Base-by-base conservation (phyloP, 2,329 filamentous ascomycete species). In the Herpotrichia juniperi region DNA sequence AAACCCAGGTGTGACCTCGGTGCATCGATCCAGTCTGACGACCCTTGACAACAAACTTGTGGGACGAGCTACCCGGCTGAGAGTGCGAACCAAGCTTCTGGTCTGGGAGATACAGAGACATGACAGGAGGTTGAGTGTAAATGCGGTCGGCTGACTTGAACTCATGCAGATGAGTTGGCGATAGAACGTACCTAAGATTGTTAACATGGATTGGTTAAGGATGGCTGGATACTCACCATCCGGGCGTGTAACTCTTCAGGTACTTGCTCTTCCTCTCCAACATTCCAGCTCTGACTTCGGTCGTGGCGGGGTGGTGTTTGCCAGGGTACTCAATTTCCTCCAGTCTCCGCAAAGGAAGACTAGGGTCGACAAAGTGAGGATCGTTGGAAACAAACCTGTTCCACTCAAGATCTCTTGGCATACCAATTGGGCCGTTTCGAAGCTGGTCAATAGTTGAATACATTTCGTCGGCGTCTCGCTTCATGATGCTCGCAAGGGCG, bases 241-340 rank as follows among this genome's bases (percentile, higher is more conserved):
- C 93, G 22, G 92, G 90, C 7, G 93, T 94, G 74, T 97, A 97
- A 73, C 93, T 97, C 80, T 97, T 97, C 56, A 99, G 79, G 68
- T 97, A 99, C 72, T 97, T 99, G 83, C 92, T 96, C 86, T 97
- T 97, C 61, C 94, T 88, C 79, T 99, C 94, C 30, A 99, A 80
- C 75, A 97, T 87, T 2, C 94, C 94, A 17, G 91, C 91, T 54
- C 93, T 84, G 47, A 99, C 90, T 74, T 97, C 93, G 55, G 90
- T 80, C 71, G 81, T 91, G 74, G 90, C 86, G 55, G 90, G 87
- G 72, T 96, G 90, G 64, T 96, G 85, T 69, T 91, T 91, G 35
- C 94, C 94, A 16, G 93, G 93, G 71, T 97, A 99, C 53, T 90
- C 85, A 60, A 99, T 96, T 57, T 90, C 88, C 66, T 96, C 86